Evolutionary conservation across 768 basidiomycete species (phyloP).

Genomic region (Tylopilus cervinicoccineus): DNA sequence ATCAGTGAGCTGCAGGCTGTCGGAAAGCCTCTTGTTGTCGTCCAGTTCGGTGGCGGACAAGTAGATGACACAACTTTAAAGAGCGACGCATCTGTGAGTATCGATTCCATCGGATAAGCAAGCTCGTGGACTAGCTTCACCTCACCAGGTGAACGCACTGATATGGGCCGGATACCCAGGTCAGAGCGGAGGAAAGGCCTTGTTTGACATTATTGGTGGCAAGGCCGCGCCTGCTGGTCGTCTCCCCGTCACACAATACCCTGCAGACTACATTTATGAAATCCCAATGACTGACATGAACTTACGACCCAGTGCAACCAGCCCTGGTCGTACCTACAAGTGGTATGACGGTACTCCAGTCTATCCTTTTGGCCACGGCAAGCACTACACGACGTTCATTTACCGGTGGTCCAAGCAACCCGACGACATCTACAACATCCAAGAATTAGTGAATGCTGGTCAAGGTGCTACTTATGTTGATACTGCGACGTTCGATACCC

Average conservation of each 20-base stretch:
- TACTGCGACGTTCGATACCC: slow-evolving; percentile 45
- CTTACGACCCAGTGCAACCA: slow-evolving; percentile 38
- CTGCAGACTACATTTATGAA: slow-evolving; percentile 43
- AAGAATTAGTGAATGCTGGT: too few relatives aligned
- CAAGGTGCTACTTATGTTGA: slow-evolving; percentile 30
- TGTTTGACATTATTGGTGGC: slow-evolving; percentile 50
- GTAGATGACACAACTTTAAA: slow-evolving; percentile 48
- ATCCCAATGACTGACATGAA: too few relatives aligned
- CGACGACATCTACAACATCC: too few relatives aligned
- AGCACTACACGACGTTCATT: too few relatives aligned
- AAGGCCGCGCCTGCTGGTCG: slow-evolving; percentile 53
- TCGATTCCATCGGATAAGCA: background rate
- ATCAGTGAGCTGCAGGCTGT: slow-evolving; percentile 41
- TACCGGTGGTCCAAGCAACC: too few relatives aligned
- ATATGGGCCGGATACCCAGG: slow-evolving; percentile 48
- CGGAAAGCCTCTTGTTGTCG: slow-evolving; percentile 49
- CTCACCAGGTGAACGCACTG: slow-evolving; percentile 42
- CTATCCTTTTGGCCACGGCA: slow-evolving; percentile 31
- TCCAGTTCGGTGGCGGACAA: slow-evolving; percentile 58
- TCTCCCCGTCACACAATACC: slow-evolving; percentile 52
- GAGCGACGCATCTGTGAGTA: slow-evolving; percentile 36
- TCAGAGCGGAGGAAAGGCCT: slow-evolving; percentile 43
- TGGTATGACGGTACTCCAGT: slow-evolving; percentile 53
- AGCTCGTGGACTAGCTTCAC: background rate
- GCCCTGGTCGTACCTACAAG: slow-evolving; percentile 55